Evolutionary conservation across 2,329 filamentous ascomycete species (phyloP).

Genomic region (Aspergillus amoenus): DNA sequence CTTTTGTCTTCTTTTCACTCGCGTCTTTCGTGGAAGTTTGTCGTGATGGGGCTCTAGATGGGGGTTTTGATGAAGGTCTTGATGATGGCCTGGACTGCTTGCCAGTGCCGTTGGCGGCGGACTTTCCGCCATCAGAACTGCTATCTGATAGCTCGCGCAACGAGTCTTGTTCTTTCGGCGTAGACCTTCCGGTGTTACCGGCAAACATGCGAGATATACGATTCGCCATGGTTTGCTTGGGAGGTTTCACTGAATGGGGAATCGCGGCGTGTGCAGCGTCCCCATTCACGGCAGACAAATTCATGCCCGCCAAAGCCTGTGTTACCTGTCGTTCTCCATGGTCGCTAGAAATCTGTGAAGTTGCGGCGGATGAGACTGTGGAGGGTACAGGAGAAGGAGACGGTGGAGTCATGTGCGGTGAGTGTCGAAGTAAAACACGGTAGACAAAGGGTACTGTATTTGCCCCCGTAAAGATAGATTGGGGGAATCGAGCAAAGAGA

Average conservation of each 20-base stretch:
- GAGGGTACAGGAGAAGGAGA: conserved; percentile 45
- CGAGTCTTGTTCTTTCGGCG: conserved; percentile 31
- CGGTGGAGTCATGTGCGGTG: conserved; percentile 44
- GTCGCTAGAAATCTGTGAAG: conserved; percentile 42
- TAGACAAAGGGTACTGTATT: conserved; percentile 22
- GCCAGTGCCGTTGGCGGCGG: conserved; percentile 30
- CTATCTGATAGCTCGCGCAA: conserved; percentile 39
- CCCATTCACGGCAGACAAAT: conserved; percentile 39
- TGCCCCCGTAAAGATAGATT: conserved; percentile 22
- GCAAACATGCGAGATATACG: conserved; percentile 50
- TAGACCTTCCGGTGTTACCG: conserved; percentile 38
- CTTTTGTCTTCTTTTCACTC: conserved; percentile 28
- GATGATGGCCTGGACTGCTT: conserved; percentile 27
- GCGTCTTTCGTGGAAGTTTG: conserved; percentile 36
- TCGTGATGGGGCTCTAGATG: conserved; percentile 34
- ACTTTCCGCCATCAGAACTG: conserved; percentile 37
- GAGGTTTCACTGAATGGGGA: conserved; percentile 31
- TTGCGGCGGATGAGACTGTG: conserved; percentile 42
- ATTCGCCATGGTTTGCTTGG: conserved; percentile 44
- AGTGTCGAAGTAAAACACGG: conserved; percentile 17
- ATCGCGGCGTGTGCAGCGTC: conserved; percentile 31
- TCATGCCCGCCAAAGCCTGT: conserved; percentile 45
- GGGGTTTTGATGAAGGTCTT: conserved; percentile 27
- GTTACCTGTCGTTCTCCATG: conserved; percentile 44
- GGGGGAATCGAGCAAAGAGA: conserved; percentile 6